Percentiles rank a stretch among this genome's conserved stretches.
phyloP scores from a whole-genome alignment of 1,284 basidiomycete genomes.

The Malassezia caprae region DNA sequence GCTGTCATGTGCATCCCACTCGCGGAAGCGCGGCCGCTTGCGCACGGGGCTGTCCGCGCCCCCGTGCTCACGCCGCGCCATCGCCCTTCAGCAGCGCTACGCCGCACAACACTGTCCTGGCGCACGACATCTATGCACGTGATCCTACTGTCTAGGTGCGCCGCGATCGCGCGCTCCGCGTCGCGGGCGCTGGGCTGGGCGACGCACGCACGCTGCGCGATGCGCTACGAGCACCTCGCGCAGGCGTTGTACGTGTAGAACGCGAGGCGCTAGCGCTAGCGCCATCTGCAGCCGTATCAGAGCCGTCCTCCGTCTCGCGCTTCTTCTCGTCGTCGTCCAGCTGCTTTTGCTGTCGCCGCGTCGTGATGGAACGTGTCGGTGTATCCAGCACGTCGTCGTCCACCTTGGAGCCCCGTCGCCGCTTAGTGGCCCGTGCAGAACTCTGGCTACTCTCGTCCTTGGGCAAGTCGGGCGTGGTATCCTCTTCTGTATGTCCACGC shows the following conservation, averaged over 20 bases:
- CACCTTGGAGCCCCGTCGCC: neutral
- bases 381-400: neutral
- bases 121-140: neutral
- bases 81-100: neutral
- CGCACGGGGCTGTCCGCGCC: neutral
- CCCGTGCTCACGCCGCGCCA: neutral
- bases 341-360: conserved; percentile 12
- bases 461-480: neutral
- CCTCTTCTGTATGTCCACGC: conserved; percentile 1
- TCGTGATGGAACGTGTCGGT: conserved; percentile 5
- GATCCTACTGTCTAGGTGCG: neutral
- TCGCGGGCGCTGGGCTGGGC: neutral
- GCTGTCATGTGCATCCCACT: neutral
- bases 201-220: neutral
- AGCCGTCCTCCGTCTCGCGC: neutral
- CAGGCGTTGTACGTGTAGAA: neutral
- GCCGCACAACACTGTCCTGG: neutral
- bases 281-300: neutral
- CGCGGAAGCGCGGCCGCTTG: neutral
- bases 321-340: conserved; percentile 6
- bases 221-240: neutral
- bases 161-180: neutral
- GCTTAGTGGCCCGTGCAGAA: conserved; percentile 1
- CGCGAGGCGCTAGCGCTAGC: neutral
- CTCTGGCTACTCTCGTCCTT: neutral